Evolutionary conservation across 2,329 filamentous ascomycete genomes (phyloP).

Genomic region (Beauveria medogensis): DNA sequence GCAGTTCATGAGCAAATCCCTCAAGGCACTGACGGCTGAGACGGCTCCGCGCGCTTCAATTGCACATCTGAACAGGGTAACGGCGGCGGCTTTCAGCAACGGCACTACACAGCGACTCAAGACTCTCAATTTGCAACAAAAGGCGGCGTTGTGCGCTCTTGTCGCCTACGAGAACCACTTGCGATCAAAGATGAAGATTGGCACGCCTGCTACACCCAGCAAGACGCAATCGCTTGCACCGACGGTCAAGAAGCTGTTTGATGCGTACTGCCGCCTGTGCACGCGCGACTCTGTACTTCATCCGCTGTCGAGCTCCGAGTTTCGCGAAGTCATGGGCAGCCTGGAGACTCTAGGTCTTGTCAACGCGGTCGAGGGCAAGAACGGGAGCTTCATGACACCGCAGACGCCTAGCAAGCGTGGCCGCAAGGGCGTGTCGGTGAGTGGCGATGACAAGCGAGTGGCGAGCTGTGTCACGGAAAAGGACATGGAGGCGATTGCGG

Average conservation of each 20-base stretch:
- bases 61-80: conserved; percentile 84
- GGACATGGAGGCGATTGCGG: conserved; percentile 66
- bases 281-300: conserved; percentile 83
- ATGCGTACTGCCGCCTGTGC: conserved; percentile 75
- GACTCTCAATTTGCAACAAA: conserved; percentile 89
- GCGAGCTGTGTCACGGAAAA: conserved; percentile 73
- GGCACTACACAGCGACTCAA: conserved; percentile 78
- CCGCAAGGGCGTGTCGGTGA: conserved; percentile 48
- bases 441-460: conserved; percentile 66
- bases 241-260: conserved; percentile 75
- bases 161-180: conserved; percentile 77
- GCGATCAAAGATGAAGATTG: conserved; percentile 37
- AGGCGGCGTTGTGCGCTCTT: conserved; percentile 84
- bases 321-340: conserved; percentile 83
- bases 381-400: conserved; percentile 53
- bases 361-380: conserved; percentile 60
- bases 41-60: conserved; percentile 86
- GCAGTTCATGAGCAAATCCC: conserved; percentile 43
- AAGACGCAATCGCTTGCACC: conserved; percentile 58
- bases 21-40: conserved; percentile 58
- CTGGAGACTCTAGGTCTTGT: conserved; percentile 82
- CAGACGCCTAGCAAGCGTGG: conserved; percentile 66
- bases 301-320: conserved; percentile 83
- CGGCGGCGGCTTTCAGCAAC: conserved; percentile 82
- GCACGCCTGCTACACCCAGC: conserved; percentile 45